Base-by-base conservation (phyloP, 2,329 filamentous ascomycete species). In the Colletotrichum karsti region DNA sequence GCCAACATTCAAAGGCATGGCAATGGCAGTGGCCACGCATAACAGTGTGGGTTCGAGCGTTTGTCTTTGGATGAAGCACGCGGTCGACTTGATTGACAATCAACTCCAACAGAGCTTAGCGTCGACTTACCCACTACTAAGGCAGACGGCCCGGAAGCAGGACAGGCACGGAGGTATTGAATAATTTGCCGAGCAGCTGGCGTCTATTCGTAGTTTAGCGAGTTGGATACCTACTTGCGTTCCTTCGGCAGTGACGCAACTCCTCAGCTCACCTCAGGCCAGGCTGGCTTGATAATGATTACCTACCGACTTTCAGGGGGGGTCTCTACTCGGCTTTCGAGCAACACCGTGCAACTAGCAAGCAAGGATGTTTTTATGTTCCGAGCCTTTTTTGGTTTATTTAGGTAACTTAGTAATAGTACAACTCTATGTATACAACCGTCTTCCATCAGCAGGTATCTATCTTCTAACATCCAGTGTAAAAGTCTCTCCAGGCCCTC, bases 221-320 rank as follows among this genome's bases (percentile, higher is more conserved):
- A n/a, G n/a, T 35, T 35, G 15, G 10, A 9, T 35, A 12, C 33
- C 12, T 35, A 35, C 33, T 12, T 7, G 4, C 5, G 7, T 35
- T 10, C 33, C 33, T 35, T 35, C 13, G 33, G 33, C 9, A 1
- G 9, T 12, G 7, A 35, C 20, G 22, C 42, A 13, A 10, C 50
- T 37, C 37, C 30, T 22, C 30, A 51, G 26, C 44, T 42, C 15
- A 24, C 9, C 50, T 35, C 4, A 18, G 13, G 41, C 20, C n/a
- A 50, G 63, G 37, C 30, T 60, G 55, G 46, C 53, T 30, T 9
- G 30, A 56, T 35, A 35, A 35, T 69, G 67, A 70, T 70, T 64
- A 70, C 64, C 67, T 64, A 70, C 69, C 48, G 48, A 46, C 51
- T n/a, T n/a, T n/a, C n/a, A n/a, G n/a, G n/a, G n/a, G n/a, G n/a